phyloP scores from a whole-genome alignment of 2,329 filamentous ascomycete species.

The Cryphonectria nitschkei region DNA sequence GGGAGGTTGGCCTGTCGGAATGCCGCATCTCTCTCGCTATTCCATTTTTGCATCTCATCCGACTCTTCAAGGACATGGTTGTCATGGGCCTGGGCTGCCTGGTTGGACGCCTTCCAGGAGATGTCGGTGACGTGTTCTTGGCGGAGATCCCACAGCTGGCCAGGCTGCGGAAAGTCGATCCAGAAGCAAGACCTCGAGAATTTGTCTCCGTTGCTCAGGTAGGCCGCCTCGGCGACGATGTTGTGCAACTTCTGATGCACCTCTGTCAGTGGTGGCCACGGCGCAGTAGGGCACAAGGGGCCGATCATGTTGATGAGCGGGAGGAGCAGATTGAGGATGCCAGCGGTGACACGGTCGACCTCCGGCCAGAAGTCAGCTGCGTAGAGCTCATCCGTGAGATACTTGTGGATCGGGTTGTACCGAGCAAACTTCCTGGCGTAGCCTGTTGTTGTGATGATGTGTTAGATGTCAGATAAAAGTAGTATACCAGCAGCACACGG shows the following conservation, averaged over 20 bases:
- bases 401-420: constrained; percentile 31
- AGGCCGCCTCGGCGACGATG: constrained; percentile 39
- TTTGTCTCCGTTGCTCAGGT: constrained; percentile 38
- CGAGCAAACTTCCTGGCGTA: constrained; percentile 19
- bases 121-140: constrained; percentile 33
- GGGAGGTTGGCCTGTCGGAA: background rate
- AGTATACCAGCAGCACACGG: background rate
- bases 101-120: constrained; percentile 32
- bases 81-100: constrained; percentile 20
- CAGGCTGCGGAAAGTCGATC: constrained; percentile 35
- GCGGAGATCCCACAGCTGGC: constrained; percentile 34
- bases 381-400: constrained; percentile 30
- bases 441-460: constrained; percentile 4
- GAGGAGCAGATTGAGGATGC: constrained; percentile 37
- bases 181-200: constrained; percentile 38
- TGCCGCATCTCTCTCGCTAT: background rate
- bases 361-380: constrained; percentile 42
- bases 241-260: constrained; percentile 40
- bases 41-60: background rate
- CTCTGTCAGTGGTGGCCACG: constrained; percentile 29
- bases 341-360: constrained; percentile 37
- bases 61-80: constrained; percentile 20
- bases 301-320: constrained; percentile 41
- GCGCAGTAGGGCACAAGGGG: constrained; percentile 20
- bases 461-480: background rate